phyloP scores from a whole-genome alignment of 2,329 filamentous ascomycete genomes.

The Colletotrichum neosansevieriae region DNA sequence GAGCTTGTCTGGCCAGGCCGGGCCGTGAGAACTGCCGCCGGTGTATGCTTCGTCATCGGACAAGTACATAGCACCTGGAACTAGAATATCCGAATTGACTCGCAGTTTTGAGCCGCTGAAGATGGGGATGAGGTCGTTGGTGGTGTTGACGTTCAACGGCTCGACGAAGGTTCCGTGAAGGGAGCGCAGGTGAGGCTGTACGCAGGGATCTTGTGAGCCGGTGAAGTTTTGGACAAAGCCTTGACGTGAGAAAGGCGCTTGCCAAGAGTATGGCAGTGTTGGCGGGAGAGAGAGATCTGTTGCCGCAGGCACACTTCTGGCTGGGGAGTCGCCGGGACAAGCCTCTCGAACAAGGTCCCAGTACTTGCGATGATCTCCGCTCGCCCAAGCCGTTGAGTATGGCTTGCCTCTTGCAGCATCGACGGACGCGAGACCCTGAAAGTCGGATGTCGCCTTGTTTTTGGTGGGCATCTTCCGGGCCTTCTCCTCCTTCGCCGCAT shows the following conservation, averaged over 20 bases:
- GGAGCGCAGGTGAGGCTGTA: slow-evolving; percentile 64
- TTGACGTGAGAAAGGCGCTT: slow-evolving; percentile 52
- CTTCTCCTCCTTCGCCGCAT: slow-evolving; percentile 61
- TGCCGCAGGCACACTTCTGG: slow-evolving; percentile 51
- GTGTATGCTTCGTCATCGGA: slow-evolving; percentile 68
- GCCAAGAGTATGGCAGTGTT: slow-evolving; percentile 51
- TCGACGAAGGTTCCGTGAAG: slow-evolving; percentile 70
- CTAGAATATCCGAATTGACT: slow-evolving; percentile 73
- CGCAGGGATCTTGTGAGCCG: slow-evolving; percentile 68
- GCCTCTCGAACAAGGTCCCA: slow-evolving; percentile 70
- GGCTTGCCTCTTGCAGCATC: slow-evolving; percentile 53
- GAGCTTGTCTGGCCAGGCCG: slow-evolving; percentile 69
- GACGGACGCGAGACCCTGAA: slow-evolving; percentile 54
- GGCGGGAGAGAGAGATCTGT: slow-evolving; percentile 48
- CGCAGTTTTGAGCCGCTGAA: slow-evolving; percentile 73
- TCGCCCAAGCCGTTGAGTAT: slow-evolving; percentile 28
- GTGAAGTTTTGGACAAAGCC: slow-evolving; percentile 71
- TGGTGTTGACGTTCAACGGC: slow-evolving; percentile 63
- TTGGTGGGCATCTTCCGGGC: slow-evolving; percentile 57
- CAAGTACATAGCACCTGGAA: slow-evolving; percentile 75
- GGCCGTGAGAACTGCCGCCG: slow-evolving; percentile 66
- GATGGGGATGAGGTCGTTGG: slow-evolving; percentile 68
- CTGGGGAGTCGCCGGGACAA: slow-evolving; percentile 68
- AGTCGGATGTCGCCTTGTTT: slow-evolving; percentile 57
- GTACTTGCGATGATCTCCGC: slow-evolving; percentile 51